phyloP scores from a whole-genome alignment of 2,329 filamentous ascomycete genomes.

The Aspergillus proliferans region DNA sequence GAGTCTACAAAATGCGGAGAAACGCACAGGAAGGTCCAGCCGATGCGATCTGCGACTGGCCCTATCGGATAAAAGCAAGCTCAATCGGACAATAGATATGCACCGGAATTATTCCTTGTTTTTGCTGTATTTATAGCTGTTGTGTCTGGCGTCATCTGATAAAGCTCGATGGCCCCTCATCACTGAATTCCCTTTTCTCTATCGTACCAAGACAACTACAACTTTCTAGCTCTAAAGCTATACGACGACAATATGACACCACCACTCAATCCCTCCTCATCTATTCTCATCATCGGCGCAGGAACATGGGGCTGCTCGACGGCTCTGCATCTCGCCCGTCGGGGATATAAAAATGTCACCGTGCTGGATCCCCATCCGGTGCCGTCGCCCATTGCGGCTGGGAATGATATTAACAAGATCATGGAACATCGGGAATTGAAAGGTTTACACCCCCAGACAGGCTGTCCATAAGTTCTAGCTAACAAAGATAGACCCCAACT shows the following conservation, averaged over 20 bases:
- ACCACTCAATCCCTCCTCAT: conserved; percentile 5
- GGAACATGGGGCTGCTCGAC: conserved; percentile 50
- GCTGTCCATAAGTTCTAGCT: neutral
- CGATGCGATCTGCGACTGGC: neutral
- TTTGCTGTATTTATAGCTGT: no score
- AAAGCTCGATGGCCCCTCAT: no score
- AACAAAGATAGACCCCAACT: conserved; percentile 7
- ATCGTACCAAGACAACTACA: neutral
- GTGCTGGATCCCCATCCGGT: conserved; percentile 44
- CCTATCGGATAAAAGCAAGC: no score
- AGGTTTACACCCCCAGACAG: conserved; percentile 16
- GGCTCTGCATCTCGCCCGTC: conserved; percentile 47
- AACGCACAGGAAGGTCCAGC: conserved; percentile 10
- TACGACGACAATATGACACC: conserved; percentile 1
- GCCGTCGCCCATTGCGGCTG: conserved; percentile 44
- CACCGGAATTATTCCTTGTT: no score
- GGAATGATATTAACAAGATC: conserved; percentile 49
- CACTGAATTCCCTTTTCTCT: neutral
- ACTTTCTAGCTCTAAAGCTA: neutral
- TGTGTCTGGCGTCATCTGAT: no score
- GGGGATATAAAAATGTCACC: conserved; percentile 45
- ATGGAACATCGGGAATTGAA: conserved; percentile 32
- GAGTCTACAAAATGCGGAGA: conserved; percentile 6
- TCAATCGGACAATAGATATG: no score
- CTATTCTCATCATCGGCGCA: conserved; percentile 42